A percentile compares a stretch with the other conserved stretches of the same genome.
These are phyloP conservation scores for Physcomitrellopsis africana DNA, from an alignment of 225 moss, liverwort and hornwort genomes.

Conservation along the genomic window DNA sequence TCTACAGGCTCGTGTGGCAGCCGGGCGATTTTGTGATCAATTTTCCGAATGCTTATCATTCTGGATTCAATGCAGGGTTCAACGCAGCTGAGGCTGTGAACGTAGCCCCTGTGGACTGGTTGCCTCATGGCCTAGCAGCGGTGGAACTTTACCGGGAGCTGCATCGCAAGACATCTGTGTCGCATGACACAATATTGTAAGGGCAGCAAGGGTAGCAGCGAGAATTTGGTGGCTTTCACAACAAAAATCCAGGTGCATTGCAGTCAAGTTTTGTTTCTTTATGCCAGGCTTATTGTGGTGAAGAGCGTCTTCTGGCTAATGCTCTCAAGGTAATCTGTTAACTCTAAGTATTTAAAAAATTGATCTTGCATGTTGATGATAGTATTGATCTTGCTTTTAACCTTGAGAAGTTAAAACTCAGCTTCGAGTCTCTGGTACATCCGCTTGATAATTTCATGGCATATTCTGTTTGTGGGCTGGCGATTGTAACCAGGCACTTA, in stretches of 20 bases:
- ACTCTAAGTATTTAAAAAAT: too few species aligned
- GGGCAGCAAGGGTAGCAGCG: conserved; percentile 78
- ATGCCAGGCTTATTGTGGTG: conserved; percentile 80
- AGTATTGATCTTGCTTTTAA: not conserved
- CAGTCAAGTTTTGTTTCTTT: conserved; percentile 50
- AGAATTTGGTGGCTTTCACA: conserved; percentile 64
- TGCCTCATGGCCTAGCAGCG: conserved; percentile 91
- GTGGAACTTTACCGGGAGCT: conserved; percentile 86
- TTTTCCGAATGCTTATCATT: conserved; percentile 93
- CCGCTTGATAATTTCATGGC: not conserved
- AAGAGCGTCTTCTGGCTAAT: conserved; percentile 77
- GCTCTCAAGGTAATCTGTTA: conserved; percentile 69
- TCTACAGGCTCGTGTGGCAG: conserved; percentile 79
- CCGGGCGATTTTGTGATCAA: conserved; percentile 97
- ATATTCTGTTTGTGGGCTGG: too few species aligned
- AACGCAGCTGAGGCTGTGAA: conserved; percentile 98
- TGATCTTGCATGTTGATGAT: too few species aligned
- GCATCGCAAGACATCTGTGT: conserved; percentile 87
- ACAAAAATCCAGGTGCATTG: conserved; percentile 31
- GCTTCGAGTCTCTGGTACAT: not conserved
- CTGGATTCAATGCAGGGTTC: conserved; percentile 92
- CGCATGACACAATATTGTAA: conserved; percentile 88
- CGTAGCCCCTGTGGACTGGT: conserved; percentile 95
- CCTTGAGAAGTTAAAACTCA: too few species aligned
- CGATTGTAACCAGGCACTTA: too few species aligned